Base-by-base conservation (phyloP, 345 rosid species). In the Salix suchowensis region DNA sequence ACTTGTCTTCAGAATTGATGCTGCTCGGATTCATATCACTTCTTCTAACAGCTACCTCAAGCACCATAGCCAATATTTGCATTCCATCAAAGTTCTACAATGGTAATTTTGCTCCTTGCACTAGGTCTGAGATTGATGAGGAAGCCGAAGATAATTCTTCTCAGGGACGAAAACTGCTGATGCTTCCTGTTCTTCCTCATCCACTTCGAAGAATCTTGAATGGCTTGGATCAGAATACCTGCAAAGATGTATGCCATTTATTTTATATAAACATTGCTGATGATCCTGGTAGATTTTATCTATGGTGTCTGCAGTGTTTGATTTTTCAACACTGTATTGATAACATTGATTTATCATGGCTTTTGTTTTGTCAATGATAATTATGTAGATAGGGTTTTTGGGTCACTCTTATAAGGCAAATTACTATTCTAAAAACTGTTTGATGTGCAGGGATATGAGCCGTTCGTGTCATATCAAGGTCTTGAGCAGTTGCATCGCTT, bases 21-120 rank as follows among this genome's bases (percentile, higher is more conserved):
- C 88, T 96, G 83, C 99, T 93, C 66, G 98, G 98, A 34, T 96
- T 96, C 86, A 96, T 96, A 73, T 96, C 99, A 79, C 97, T 96
- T 76, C 88, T 96, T 76, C 85, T 96, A 32, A 89, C 96, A 60
- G 98, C 99, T 62, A 88, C 92, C 46, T 96, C 99, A 3, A 87
- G 90, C 78, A 69, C 84, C 30, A 96, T 96, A 83, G 86, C 99
- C 74, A 88, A 87, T 83, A 89, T 92, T 28, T 96, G 99, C 82
- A 87, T 96, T 54, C 91, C 97, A 24, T 90, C 98, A 23, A 90
- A 90, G 84, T 93, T 88, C 85, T 96, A 96, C 82, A 87, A 82
- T 44, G 80, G 87, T 61, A 77, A 86, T 79, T 93, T 96, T 81
- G 85, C 91, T 76, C 97, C 99, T 9, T 96, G 99, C 89, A 82